Evolutionary conservation across 2,329 filamentous ascomycete species (phyloP).

Genomic region (Colletotrichum gloeosporioides): DNA sequence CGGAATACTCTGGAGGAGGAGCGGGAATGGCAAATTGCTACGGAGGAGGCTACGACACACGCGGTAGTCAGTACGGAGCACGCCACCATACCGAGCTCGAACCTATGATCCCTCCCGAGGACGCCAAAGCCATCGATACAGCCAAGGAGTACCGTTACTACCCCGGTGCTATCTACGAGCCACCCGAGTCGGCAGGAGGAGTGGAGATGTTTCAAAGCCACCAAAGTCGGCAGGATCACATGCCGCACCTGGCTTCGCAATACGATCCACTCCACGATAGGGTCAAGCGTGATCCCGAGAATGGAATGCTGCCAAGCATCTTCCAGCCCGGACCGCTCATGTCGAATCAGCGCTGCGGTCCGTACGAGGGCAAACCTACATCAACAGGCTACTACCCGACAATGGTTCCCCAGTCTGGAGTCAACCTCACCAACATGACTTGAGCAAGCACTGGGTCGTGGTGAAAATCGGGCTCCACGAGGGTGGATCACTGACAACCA

Average conservation of each 20-base stretch:
- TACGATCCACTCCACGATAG: constrained; percentile 31
- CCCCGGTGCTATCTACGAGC: constrained; percentile 55
- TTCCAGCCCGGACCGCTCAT: constrained; percentile 47
- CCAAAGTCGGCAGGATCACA: constrained; percentile 36
- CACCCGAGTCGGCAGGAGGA: constrained; percentile 36
- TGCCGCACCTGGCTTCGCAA: constrained; percentile 34
- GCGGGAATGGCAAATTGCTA: constrained; percentile 46
- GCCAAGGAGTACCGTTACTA: constrained; percentile 63
- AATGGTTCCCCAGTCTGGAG: constrained; percentile 51
- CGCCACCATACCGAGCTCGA: constrained; percentile 59
- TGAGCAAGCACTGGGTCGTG: constrained; percentile 5
- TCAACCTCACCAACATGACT: constrained; percentile 43
- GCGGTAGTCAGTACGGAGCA: constrained; percentile 45
- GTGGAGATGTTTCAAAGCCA: constrained; percentile 57
- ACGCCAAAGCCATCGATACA: constrained; percentile 54
- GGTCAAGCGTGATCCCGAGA: constrained; percentile 56
- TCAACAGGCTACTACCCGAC: constrained; percentile 61
- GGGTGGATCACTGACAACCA: not conserved
- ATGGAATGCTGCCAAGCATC: constrained; percentile 49
- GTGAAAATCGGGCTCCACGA: not conserved
- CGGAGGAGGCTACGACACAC: constrained; percentile 42
- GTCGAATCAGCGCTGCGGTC: constrained; percentile 46
- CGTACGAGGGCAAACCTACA: constrained; percentile 58
- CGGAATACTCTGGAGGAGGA: constrained; percentile 41
- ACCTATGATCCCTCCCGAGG: constrained; percentile 55